Base-by-base conservation (phyloP, 2,329 filamentous ascomycete species). In the Pseudogymnoascus verrucosus region DNA sequence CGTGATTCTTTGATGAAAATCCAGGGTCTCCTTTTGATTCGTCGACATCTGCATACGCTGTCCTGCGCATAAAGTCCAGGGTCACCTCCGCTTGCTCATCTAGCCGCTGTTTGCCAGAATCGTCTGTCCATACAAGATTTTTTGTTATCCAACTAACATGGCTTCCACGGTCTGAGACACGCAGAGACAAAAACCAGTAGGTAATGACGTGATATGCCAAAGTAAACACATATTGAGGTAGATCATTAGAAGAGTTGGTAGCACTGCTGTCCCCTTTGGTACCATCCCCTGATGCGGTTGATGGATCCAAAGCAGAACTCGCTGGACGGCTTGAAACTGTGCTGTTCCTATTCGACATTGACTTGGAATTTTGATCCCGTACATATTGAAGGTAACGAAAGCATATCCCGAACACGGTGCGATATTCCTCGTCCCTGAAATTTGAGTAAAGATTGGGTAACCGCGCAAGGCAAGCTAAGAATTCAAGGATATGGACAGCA, bases 71-170 rank as follows among this genome's bases (percentile, higher is more conserved):
- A 75, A 98, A 91, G 74, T 99, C 95, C 63, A 98, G 86, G 7
- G 95, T 95, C 36, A 96, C 92, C 68, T 96, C 84, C 4, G 92
- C 93, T 75, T 97, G 93, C 74, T 99, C 93, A 73, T 98, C 93
- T 36, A 93, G 84, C 59, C 83, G 85, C 63, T 91, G 86, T 42
- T 84, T 85, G 14, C 91, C 91, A 64, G 88, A 84, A 23, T 84
- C 83, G 71, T 96, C 91, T 7, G 84, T 88, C 69, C 93, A 93
- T 8, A 84, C 80, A 11, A 99, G 81, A 67, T 91, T 91, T 71
- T 89, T 91, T 10, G 90, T 89, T 67, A 99, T 96, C 90, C 91
- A 96, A 28, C 87, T 86, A 61, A 97, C 92, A 68, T 96, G 88
- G 66, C 86, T 90, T 36, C 88, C 85, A 61, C 95, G 87, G 72